Conservation (phyloP, 352 stramenopile genomes). For the Phytophthora pinifolia region DNA sequence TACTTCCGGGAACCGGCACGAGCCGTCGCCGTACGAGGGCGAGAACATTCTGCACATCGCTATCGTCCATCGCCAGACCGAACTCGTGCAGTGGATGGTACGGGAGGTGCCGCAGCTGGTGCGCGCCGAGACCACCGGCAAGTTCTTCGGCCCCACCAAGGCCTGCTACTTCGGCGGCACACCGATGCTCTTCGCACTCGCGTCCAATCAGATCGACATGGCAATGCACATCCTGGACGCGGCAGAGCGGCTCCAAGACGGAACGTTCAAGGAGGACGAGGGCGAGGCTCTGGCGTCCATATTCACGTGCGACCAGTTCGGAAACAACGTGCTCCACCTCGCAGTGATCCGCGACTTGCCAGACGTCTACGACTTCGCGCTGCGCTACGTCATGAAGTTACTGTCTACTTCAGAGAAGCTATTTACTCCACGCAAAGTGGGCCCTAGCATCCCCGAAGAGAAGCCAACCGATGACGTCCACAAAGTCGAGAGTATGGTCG, state of each 20-base stretch:
- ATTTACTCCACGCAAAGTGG: slow-evolving; percentile 3
- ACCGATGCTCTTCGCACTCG: slow-evolving; percentile 55
- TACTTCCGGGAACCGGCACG: slow-evolving; percentile 24
- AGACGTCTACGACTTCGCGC: slow-evolving; percentile 57
- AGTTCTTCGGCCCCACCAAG: slow-evolving; percentile 53
- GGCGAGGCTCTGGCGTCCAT: slow-evolving; percentile 32
- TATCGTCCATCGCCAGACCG: slow-evolving; percentile 50
- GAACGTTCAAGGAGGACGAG: slow-evolving; percentile 2
- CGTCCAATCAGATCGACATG: slow-evolving; percentile 56
- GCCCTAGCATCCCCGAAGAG: background rate
- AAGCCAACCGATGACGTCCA: slow-evolving; percentile 8
- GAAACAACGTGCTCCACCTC: slow-evolving; percentile 65
- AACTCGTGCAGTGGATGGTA: slow-evolving; percentile 46
- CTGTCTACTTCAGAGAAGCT: slow-evolving; percentile 11
- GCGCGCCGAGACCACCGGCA: slow-evolving; percentile 43
- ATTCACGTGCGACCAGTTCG: slow-evolving; percentile 52
- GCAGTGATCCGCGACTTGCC: slow-evolving; percentile 58
- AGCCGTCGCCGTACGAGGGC: slow-evolving; percentile 54
- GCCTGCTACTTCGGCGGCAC: slow-evolving; percentile 65
- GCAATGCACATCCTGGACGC: slow-evolving; percentile 40
- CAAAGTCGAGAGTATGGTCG: slow-evolving; percentile 19
- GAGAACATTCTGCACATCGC: slow-evolving; percentile 71
- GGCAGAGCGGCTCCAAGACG: slow-evolving; percentile 25
- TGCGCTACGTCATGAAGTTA: slow-evolving; percentile 46
- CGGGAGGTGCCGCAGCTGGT: slow-evolving; percentile 38